Percentiles rank a stretch among this genome's conserved stretches.
Conservation (phyloP, 306 rosid species). For the Vigna angularis region DNA sequence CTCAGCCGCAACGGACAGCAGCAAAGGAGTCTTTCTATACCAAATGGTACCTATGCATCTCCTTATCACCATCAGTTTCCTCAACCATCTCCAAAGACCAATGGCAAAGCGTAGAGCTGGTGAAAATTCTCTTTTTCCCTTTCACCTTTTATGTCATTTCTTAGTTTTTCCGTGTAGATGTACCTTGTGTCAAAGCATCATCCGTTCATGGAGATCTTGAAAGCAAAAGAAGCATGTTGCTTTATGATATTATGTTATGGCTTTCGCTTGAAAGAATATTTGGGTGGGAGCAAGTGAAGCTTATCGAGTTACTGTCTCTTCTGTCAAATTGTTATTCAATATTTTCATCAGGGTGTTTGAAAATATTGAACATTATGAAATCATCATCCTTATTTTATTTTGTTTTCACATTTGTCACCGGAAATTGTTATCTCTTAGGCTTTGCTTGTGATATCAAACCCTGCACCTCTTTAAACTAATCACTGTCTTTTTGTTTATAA, state of each 20-base stretch:
- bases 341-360: slow-evolving; percentile 49
- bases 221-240: slow-evolving; percentile 64
- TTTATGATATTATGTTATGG: slow-evolving; percentile 57
- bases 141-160: slow-evolving; percentile 28
- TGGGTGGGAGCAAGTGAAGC: slow-evolving; percentile 52
- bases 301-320: slow-evolving; percentile 49
- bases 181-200: slow-evolving; percentile 62
- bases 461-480: slow-evolving; percentile 33
- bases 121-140: slow-evolving; percentile 47
- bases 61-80: slow-evolving; percentile 88
- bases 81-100: slow-evolving; percentile 90
- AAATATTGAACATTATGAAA: slow-evolving; percentile 48
- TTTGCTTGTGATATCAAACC: slow-evolving; percentile 34
- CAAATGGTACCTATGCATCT: slow-evolving; percentile 80
- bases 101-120: slow-evolving; percentile 69
- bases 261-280: slow-evolving; percentile 43
- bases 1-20: slow-evolving; percentile 73
- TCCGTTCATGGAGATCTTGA: slow-evolving; percentile 64
- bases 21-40: slow-evolving; percentile 78
- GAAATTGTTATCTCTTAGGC: slow-evolving; percentile 19
- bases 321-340: slow-evolving; percentile 49
- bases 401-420: slow-evolving; percentile 36
- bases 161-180: slow-evolving; percentile 50
- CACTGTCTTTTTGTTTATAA: slow-evolving; percentile 41
- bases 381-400: slow-evolving; percentile 40